These are phyloP conservation scores for Aspergillus sergii DNA, from an alignment of 2,329 filamentous ascomycete genomes.

Conservation along the genomic window DNA sequence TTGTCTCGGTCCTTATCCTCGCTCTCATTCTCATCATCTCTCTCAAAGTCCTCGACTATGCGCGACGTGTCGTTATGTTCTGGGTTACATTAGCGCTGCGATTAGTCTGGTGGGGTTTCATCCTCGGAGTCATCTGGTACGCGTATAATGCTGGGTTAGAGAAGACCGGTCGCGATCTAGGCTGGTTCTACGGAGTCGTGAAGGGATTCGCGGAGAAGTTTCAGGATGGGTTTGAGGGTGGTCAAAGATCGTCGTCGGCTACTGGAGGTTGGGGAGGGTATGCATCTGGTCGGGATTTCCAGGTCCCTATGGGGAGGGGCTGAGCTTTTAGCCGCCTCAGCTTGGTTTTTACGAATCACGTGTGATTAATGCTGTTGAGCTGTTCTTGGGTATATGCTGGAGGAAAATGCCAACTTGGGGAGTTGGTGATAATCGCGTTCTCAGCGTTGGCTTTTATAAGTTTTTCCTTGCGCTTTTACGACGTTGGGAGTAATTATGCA, in stretches of 20 bases:
- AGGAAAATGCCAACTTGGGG: neutral
- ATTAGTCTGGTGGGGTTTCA: slow-evolving; percentile 64
- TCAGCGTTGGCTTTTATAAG: neutral
- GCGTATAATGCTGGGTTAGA: slow-evolving; percentile 51
- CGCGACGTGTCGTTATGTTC: slow-evolving; percentile 73
- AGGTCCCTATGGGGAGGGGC: slow-evolving; percentile 2
- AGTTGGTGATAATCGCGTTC: neutral
- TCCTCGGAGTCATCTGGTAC: slow-evolving; percentile 58
- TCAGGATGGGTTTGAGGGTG: slow-evolving; percentile 32
- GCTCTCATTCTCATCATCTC: slow-evolving; percentile 65
- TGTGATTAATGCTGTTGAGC: neutral
- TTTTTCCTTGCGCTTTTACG: neutral
- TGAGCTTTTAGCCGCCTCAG: neutral
- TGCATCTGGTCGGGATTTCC: slow-evolving; percentile 49
- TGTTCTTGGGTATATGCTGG: neutral
- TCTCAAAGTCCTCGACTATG: slow-evolving; percentile 66
- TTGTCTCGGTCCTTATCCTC: slow-evolving; percentile 50
- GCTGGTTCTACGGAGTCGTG: slow-evolving; percentile 64
- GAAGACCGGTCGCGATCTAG: slow-evolving; percentile 35
- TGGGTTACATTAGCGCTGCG: slow-evolving; percentile 70
- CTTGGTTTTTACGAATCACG: neutral
- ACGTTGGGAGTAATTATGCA: neutral
- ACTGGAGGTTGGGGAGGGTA: slow-evolving; percentile 51
- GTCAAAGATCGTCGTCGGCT: slow-evolving; percentile 24
- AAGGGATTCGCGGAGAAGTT: slow-evolving; percentile 66